Evolutionary conservation across 371 early-diverging fungal genomes (phyloP), one percentile per base, ranked within the genome.

Genomic region (Mucor sp.): DNA sequence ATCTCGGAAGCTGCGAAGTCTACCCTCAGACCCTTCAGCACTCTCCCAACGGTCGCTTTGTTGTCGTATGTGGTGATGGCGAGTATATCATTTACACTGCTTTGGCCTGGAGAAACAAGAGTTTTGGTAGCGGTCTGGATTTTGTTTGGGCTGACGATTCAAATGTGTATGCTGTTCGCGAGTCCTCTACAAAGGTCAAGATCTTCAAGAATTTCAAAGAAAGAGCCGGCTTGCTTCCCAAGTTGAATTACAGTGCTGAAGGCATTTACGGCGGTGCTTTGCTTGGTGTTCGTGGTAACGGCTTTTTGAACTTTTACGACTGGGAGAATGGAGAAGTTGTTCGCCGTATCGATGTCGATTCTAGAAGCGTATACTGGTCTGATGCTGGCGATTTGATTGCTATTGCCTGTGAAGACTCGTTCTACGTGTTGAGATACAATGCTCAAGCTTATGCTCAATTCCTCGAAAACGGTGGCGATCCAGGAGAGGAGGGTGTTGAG

Each of bases 31-130:
- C 92, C 6, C 80, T 99, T n/a, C 90, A 95, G 80, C 99, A 99
- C 81, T 93, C 93, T 56, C 99, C 99, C 21, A 99, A 98, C 75
- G 98, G 98, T 41, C 92, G 97, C 43, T 99, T 99, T 81, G 98
- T 96, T 17, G 98, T 96, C 14, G 99, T 97, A 11, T 97, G 97
- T 70, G 99, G 99, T 50, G 99, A 99, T 73, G 98, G 97, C 44
- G 99, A 99, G 83, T 99, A 95, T 77, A 98, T 98, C 70, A 97
- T 99, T 68, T 99, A 99, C 82, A 99, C 99, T 9, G 98, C 99
- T 14, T 86, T 99, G 39, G 97, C 98, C 0, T 99, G 99, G 99
- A 89, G 99, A 78, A 99, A 98, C 88, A 99, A 99, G 89, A 91
- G 92, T 67, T 99, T 97, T 76, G 99, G 99, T 9, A 90, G 87